Percentiles rank a stretch among this genome's conserved stretches.
phyloP scores from a whole-genome alignment of 257 asterid genomes.

The Nyctanthes arbortristis region DNA sequence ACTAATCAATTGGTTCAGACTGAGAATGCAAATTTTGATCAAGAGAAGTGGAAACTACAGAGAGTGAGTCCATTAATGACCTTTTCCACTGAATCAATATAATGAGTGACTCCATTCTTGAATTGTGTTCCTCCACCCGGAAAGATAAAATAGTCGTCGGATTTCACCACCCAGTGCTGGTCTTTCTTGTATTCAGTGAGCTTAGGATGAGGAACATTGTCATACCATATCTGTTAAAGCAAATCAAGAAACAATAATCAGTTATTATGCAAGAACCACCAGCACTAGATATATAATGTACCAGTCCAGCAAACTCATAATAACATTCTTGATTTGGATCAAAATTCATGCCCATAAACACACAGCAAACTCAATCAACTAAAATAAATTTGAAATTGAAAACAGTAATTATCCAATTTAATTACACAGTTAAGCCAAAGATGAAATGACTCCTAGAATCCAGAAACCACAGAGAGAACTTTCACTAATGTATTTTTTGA shows the following conservation, averaged over 20 bases:
- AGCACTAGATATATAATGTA: too few relatives aligned
- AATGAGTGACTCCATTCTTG: conserved; percentile 69
- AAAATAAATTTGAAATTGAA: not conserved
- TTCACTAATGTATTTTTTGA: not conserved
- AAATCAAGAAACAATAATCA: conserved; percentile 11
- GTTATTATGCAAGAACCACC: too few relatives aligned
- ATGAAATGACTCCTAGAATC: not conserved
- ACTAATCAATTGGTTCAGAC: too few relatives aligned
- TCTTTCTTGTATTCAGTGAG: conserved; percentile 96
- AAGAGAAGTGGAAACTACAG: conserved; percentile 8
- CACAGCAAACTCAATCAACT: not conserved
- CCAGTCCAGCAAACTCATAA: too few relatives aligned
- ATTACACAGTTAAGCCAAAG: not conserved
- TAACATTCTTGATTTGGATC: not conserved
- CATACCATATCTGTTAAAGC: conserved; percentile 76
- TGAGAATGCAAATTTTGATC: too few relatives aligned
- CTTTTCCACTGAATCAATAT: conserved; percentile 61
- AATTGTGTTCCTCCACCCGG: conserved; percentile 99
- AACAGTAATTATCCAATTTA: not conserved
- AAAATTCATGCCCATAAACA: not conserved
- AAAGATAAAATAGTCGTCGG: conserved; percentile 69
- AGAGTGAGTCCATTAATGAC: conserved; percentile 29
- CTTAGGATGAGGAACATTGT: conserved; percentile 94
- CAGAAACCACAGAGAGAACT: not conserved
- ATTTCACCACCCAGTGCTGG: conserved; percentile 82